These are phyloP conservation scores for Colletotrichum lindemuthianum DNA, from an alignment of 2,329 filamentous ascomycete species.

Conservation along the genomic window DNA sequence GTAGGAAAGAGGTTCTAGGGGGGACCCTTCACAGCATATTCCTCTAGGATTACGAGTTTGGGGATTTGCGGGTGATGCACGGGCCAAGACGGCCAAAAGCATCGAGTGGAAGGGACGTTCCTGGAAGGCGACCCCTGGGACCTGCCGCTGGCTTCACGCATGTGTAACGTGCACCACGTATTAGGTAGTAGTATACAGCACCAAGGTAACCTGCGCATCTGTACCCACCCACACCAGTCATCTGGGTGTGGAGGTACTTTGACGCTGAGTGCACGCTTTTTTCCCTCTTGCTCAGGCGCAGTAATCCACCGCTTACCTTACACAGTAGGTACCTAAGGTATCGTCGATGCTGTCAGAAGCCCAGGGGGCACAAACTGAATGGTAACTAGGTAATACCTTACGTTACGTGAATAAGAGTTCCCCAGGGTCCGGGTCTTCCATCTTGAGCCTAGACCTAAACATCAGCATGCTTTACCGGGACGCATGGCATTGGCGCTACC, in stretches of 20 bases:
- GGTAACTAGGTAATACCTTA: too few species aligned
- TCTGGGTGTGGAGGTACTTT: too few species aligned
- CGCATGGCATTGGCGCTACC: too few species aligned
- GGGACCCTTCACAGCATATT: background rate
- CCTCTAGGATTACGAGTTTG: constrained; percentile 27
- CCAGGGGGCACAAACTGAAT: background rate
- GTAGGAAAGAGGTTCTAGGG: background rate
- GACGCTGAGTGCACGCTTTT: too few species aligned
- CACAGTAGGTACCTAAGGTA: background rate
- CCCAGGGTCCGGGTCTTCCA: background rate
- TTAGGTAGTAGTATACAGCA: too few species aligned
- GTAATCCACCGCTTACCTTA: background rate
- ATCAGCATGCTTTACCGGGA: too few species aligned
- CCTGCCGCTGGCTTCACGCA: constrained; percentile 12
- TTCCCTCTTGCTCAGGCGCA: constrained; percentile 7
- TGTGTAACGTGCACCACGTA: constrained; percentile 9
- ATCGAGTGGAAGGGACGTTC: constrained; percentile 3
- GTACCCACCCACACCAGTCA: background rate
- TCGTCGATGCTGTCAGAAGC: background rate
- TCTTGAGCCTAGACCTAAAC: too few species aligned
- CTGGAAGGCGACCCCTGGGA: background rate
- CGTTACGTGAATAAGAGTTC: constrained; percentile 4
- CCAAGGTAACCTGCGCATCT: background rate
- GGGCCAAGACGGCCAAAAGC: constrained; percentile 20
- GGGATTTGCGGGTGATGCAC: constrained; percentile 32